A percentile compares a stretch with the other conserved stretches of the same genome.
Conservation (phyloP, 116 monocot species). For the Cymodocea nodosa region DNA sequence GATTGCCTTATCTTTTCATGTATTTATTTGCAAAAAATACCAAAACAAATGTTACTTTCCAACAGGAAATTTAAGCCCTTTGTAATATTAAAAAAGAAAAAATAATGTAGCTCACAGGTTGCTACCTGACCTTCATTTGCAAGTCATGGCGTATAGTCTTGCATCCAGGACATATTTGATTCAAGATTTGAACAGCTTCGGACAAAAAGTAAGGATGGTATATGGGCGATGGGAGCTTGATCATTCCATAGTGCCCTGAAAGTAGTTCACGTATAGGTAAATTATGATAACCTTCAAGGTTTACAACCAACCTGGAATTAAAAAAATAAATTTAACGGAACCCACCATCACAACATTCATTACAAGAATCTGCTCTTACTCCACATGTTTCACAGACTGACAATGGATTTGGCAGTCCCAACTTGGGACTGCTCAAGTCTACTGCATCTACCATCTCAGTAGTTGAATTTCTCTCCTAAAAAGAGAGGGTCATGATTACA, state of each 20-base stretch:
- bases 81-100: no score
- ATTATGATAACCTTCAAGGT: neutral
- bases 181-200: conserved; percentile 17
- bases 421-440: conserved; percentile 10
- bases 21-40: no score
- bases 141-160: conserved; percentile 1
- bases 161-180: conserved; percentile 18
- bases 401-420: conserved; percentile 16
- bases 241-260: conserved; percentile 16
- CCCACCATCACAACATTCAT: conserved; percentile 15
- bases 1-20: neutral
- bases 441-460: conserved; percentile 2
- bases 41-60: no score
- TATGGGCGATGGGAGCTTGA: conserved; percentile 11
- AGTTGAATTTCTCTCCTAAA: conserved; percentile 7
- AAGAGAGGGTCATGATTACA: neutral
- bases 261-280: neutral
- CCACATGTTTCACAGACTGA: conserved; percentile 13
- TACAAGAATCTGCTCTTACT: neutral
- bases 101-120: neutral
- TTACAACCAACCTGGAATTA: neutral
- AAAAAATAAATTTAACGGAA: neutral
- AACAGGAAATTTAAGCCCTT: no score
- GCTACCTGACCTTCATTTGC: conserved; percentile 18
- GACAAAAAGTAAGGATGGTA: conserved; percentile 15